phyloP scores from a whole-genome alignment of 768 basidiomycete genomes.

The Chalciporus pseudorubinellus region DNA sequence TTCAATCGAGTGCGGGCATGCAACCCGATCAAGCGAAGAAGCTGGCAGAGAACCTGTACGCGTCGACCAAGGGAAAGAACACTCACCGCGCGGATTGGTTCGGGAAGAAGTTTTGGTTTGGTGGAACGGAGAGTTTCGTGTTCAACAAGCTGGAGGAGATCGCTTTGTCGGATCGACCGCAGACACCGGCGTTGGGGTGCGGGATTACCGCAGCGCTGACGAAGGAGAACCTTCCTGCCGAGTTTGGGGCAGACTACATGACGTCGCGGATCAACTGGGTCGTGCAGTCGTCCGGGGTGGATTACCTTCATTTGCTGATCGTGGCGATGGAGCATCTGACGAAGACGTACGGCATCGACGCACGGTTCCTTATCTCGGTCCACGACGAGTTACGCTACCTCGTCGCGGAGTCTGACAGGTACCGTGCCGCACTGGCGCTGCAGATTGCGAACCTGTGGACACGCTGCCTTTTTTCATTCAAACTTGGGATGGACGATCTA shows the following conservation, averaged over 20 bases:
- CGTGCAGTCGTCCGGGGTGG: conserved; percentile 97
- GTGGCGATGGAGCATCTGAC: conserved; percentile 92
- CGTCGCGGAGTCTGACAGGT: conserved; percentile 82
- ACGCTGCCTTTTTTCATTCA: conserved; percentile 83
- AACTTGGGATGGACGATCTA: conserved; percentile 92
- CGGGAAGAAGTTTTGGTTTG: conserved; percentile 89
- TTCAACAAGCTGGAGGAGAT: conserved; percentile 99
- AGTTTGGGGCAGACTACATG: conserved; percentile 85
- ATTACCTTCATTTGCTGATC: conserved; percentile 95
- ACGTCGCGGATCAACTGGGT: conserved; percentile 99
- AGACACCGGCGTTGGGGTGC: conserved; percentile 91
- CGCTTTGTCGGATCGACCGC: conserved; percentile 79
- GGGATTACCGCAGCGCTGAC: conserved; percentile 92
- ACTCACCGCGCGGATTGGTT: conserved; percentile 75
- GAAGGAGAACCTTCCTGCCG: conserved; percentile 79
- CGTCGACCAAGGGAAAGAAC: conserved; percentile 90
- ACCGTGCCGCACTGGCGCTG: conserved; percentile 87
- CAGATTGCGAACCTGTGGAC: conserved; percentile 98
- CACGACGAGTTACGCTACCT: conserved; percentile 97
- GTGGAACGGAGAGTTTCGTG: conserved; percentile 91
- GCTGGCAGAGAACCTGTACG: conserved; percentile 82
- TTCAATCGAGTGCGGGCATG: conserved; percentile 83
- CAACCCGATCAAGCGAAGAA: conserved; percentile 73
- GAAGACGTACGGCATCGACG: conserved; percentile 75
- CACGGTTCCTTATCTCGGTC: conserved; percentile 93